Evolutionary conservation across 2,329 filamentous ascomycete genomes (phyloP).

Genomic region (Clonostachys chloroleuca): DNA sequence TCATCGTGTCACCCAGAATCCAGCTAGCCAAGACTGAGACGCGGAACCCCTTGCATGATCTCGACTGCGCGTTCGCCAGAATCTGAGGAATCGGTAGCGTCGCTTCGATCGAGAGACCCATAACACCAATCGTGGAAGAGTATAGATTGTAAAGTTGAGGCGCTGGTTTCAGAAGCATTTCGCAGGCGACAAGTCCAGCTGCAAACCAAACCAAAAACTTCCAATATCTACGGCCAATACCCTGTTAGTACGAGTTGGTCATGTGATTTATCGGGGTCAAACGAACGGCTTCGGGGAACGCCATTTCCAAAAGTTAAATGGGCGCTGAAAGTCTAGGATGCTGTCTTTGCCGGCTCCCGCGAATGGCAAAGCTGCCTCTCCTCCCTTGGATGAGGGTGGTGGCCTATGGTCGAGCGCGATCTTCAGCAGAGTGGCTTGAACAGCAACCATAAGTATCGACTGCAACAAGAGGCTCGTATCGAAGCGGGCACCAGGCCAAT

Average conservation of each 20-base stretch:
- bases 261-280: background rate
- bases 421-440: slow-evolving; percentile 61
- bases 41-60: slow-evolving; percentile 74
- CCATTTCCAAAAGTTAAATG: slow-evolving; percentile 84
- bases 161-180: slow-evolving; percentile 61
- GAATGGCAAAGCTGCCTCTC: slow-evolving; percentile 60
- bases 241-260: background rate
- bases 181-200: slow-evolving; percentile 53
- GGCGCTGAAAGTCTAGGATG: slow-evolving; percentile 40
- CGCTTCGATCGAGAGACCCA: slow-evolving; percentile 76
- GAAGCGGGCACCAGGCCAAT: slow-evolving; percentile 64
- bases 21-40: slow-evolving; percentile 73
- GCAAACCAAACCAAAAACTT: slow-evolving; percentile 68
- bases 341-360: slow-evolving; percentile 38
- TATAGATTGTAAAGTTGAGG: slow-evolving; percentile 59
- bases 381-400: slow-evolving; percentile 52
- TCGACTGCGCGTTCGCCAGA: slow-evolving; percentile 60
- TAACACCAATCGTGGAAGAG: slow-evolving; percentile 63
- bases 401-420: slow-evolving; percentile 66
- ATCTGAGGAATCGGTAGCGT: slow-evolving; percentile 80
- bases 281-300: slow-evolving; percentile 61
- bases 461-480: slow-evolving; percentile 61
- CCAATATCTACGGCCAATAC: slow-evolving; percentile 60
- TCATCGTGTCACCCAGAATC: slow-evolving; percentile 78
- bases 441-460: slow-evolving; percentile 59